Conservation (phyloP, 306 rosid genomes). For the Citrullus mucosospermus region DNA sequence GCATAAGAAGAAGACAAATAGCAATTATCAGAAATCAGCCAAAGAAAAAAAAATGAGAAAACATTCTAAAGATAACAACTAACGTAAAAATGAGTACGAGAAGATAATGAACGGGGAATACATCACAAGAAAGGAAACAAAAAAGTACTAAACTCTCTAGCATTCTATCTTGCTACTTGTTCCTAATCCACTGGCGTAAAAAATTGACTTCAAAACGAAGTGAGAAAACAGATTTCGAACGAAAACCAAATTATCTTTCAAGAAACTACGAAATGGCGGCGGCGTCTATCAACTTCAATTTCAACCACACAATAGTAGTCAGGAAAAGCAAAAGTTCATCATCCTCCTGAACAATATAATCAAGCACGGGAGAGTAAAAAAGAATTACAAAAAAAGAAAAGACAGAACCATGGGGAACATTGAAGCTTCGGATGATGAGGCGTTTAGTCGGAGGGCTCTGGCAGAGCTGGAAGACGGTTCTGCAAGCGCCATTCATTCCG, state of each 20-base stretch:
- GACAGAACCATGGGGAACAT: slow-evolving; percentile 27
- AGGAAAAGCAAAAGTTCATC: not conserved
- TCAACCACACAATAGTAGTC: not conserved
- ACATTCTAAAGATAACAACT: not conserved
- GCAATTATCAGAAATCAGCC: not conserved
- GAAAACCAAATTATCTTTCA: not conserved
- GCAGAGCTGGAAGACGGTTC: slow-evolving; percentile 37
- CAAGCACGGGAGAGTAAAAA: not conserved
- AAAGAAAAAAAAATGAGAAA: not conserved
- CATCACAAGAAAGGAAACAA: not conserved
- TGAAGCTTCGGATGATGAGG: slow-evolving; percentile 17
- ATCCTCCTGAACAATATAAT: not conserved
- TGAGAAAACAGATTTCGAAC: not conserved
- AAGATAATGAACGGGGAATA: not conserved
- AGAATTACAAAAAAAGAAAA: not conserved
- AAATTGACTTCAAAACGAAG: not conserved
- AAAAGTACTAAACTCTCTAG: not conserved
- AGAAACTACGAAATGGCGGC: not conserved
- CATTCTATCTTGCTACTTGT: not conserved
- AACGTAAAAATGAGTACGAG: not conserved
- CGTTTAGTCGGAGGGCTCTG: slow-evolving; percentile 32
- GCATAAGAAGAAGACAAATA: slow-evolving; percentile 3
- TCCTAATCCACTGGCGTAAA: not conserved
- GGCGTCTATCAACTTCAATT: not conserved
- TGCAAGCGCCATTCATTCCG: slow-evolving; percentile 19